phyloP scores from a whole-genome alignment of 2,329 filamentous ascomycete species.

The Aspergillus bombycis region DNA sequence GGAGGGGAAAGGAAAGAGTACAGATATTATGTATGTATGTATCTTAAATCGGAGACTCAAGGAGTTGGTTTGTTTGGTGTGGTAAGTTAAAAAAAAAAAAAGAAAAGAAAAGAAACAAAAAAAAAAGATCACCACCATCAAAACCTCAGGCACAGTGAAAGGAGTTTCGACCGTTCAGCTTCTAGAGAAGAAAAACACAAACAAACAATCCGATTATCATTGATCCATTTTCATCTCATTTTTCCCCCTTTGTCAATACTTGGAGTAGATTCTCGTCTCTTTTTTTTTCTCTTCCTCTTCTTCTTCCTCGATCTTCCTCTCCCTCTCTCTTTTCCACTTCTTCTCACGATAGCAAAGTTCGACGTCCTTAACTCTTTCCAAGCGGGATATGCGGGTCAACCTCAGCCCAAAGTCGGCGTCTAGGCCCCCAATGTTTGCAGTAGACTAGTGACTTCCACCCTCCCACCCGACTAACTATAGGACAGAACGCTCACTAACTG shows the following conservation, averaged over 20 bases:
- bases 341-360: neutral
- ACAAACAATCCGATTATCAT: neutral
- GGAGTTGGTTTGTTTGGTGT: neutral
- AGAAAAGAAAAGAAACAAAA: slow-evolving; percentile 1
- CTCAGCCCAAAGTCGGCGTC: slow-evolving; percentile 7
- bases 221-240: neutral
- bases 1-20: too few species aligned
- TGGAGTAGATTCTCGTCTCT: neutral
- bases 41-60: neutral
- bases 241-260: neutral
- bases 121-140: slow-evolving; percentile 19
- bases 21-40: neutral
- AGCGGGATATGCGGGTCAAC: slow-evolving; percentile 15
- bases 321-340: neutral
- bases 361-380: neutral
- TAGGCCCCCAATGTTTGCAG: slow-evolving; percentile 14
- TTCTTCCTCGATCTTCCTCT: neutral
- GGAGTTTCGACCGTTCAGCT: slow-evolving; percentile 12
- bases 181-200: neutral
- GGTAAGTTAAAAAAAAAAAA: neutral
- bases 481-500: slow-evolving; percentile 4
- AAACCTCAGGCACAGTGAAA: slow-evolving; percentile 17
- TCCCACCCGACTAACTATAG: neutral
- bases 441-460: neutral
- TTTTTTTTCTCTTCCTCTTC: neutral